Conservation (phyloP, 2,329 filamentous ascomycete genomes). For the Dichotomopilus funicola region DNA sequence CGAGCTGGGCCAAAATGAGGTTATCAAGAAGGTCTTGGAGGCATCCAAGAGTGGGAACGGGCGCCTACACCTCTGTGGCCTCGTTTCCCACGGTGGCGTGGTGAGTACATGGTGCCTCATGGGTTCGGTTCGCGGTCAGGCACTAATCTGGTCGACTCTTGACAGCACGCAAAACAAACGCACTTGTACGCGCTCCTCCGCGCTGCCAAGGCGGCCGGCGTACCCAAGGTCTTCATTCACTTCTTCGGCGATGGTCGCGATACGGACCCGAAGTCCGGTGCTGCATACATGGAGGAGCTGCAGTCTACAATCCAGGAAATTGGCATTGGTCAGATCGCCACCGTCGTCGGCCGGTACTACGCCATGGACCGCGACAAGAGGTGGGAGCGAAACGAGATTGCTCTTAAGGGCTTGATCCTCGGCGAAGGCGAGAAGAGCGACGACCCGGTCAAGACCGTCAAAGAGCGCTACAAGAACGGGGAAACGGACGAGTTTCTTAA, state of each 20-base stretch:
- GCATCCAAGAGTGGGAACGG: slow-evolving; percentile 82
- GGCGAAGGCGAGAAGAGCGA: slow-evolving; percentile 82
- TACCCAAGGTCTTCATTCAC: slow-evolving; percentile 94
- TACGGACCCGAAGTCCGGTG: slow-evolving; percentile 92
- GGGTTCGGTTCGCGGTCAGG: neutral
- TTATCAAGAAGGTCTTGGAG: slow-evolving; percentile 70
- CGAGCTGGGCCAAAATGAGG: slow-evolving; percentile 68
- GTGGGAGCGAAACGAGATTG: slow-evolving; percentile 91
- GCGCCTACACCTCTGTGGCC: slow-evolving; percentile 82
- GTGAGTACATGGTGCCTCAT: slow-evolving; percentile 32
- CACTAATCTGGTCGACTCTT: slow-evolving; percentile 14
- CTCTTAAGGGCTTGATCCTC: slow-evolving; percentile 74
- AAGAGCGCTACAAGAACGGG: slow-evolving; percentile 77
- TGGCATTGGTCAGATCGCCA: slow-evolving; percentile 80
- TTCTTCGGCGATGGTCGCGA: slow-evolving; percentile 98
- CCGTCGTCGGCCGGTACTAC: slow-evolving; percentile 92
- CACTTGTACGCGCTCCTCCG: slow-evolving; percentile 83
- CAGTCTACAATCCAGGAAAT: slow-evolving; percentile 76
- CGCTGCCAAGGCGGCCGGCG: slow-evolving; percentile 79
- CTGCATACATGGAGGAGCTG: slow-evolving; percentile 80
- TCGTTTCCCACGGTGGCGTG: slow-evolving; percentile 93
- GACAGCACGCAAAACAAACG: slow-evolving; percentile 82
- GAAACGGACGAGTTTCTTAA: slow-evolving; percentile 98
- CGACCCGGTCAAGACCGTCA: slow-evolving; percentile 80
- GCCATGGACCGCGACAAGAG: slow-evolving; percentile 99